phyloP scores from a whole-genome alignment of 2,329 filamentous ascomycete genomes.

The Cladophialophora carrionii region DNA sequence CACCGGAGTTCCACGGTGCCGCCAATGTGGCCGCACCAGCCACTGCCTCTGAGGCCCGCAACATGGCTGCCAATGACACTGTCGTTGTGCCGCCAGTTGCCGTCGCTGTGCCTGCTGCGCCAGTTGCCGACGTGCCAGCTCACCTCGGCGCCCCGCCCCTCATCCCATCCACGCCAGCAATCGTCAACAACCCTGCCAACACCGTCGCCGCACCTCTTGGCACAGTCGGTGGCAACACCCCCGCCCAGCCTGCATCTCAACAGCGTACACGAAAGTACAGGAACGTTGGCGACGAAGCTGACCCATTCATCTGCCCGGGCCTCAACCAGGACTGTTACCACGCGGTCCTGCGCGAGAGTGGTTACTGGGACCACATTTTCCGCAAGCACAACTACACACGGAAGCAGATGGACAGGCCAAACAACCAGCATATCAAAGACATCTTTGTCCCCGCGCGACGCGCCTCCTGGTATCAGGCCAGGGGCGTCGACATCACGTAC shows the following conservation, averaged over 20 bases:
- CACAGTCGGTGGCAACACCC: not conserved
- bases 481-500: slow-evolving; percentile 22
- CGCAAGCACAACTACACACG: slow-evolving; percentile 1
- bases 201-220: not conserved
- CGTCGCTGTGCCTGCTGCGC: not conserved
- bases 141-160: not conserved
- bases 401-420: not conserved
- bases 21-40: not conserved
- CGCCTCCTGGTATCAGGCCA: slow-evolving; percentile 7
- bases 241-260: not conserved
- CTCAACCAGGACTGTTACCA: slow-evolving; percentile 7
- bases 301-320: slow-evolving; percentile 10
- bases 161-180: not conserved
- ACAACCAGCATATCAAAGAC: not conserved
- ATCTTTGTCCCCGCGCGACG: not conserved
- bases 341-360: not conserved
- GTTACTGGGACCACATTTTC: slow-evolving; percentile 2
- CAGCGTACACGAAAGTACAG: not conserved
- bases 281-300: slow-evolving; percentile 1
- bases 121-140: not conserved
- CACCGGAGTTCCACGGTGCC: not conserved
- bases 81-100: not conserved
- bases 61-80: not conserved
- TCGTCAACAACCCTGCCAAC: not conserved
- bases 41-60: not conserved